Evolutionary conservation across 192 early-diverging fungal species (phyloP), one percentile per base, ranked within the genome.

Genomic region (Allomyces javanicus): DNA sequence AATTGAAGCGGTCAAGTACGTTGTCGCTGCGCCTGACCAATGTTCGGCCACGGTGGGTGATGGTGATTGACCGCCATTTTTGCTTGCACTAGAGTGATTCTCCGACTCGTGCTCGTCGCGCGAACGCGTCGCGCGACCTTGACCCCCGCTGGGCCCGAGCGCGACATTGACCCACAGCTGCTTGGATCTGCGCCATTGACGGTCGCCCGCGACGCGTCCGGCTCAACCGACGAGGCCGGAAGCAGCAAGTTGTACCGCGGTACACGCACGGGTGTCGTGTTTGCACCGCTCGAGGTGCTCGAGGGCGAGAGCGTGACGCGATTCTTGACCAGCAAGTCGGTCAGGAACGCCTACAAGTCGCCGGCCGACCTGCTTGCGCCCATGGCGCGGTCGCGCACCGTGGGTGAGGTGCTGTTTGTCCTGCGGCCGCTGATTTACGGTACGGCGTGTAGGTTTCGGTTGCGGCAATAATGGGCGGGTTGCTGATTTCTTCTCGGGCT

Each of bases 381-480:
- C 19, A 71, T 88, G 68, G 68, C 66, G 19, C 69, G 77, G n/a
- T 33, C 81, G 25, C 81, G 85, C 1, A 65, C 77, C 17, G 61
- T 81, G 0, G 89, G 85, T 7, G 94, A 97, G 76, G 79, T 83
- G 25, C 67, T 91, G 67, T 92, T 85, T 75, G 86, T 93, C 61
- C 58, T 94, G 24, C 77, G 93, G 55, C 95, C 95, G 19, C 67
- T 97, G 1, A 70, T 91, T 25, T 95, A 94, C 76, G 88, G 86
- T 87, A 75, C 63, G 68, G 33, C 33, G 26, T 7, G 7, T 40
- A 7, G 33, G 33, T 40, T 40, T n/a, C n/a, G n/a, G n/a, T n/a
- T n/a, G n/a, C n/a, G n/a, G n/a, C n/a, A n/a, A n/a, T n/a, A n/a
- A n/a, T n/a, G n/a, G n/a, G n/a, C n/a, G n/a, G n/a, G n/a, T n/a